These are phyloP conservation scores for Symbiodinium pilosum DNA, from an alignment of 73 alveolate genomes.

Conservation along the genomic window DNA sequence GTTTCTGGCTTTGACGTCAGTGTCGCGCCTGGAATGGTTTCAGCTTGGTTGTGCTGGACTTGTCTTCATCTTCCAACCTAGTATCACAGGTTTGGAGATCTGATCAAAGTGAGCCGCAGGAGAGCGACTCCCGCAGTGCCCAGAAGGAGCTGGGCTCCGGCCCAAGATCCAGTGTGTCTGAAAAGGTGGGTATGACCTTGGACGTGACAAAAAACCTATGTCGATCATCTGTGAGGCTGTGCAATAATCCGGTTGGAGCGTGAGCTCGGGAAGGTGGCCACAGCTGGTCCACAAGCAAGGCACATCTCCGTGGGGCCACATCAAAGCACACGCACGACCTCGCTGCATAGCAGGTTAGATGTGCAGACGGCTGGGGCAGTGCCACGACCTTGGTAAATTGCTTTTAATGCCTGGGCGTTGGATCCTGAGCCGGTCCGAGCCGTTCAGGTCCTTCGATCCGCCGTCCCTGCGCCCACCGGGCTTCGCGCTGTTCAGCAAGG, in stretches of 20 bases:
- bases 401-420: too few relatives aligned
- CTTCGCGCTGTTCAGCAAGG: constrained; percentile 51
- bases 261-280: constrained; percentile 10
- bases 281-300: constrained; percentile 76
- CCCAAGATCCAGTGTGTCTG: too few relatives aligned
- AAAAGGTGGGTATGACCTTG: too few relatives aligned
- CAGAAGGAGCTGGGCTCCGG: constrained; percentile 61
- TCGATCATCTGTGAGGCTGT: too few relatives aligned
- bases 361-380: constrained; percentile 34
- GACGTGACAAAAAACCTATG: too few relatives aligned
- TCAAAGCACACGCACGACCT: not conserved
- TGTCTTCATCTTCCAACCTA: too few relatives aligned
- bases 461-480: constrained; percentile 62
- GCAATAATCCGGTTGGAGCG: constrained; percentile 79
- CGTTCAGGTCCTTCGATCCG: constrained; percentile 87
- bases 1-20: not conserved
- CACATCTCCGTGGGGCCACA: not conserved
- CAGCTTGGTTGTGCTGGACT: too few relatives aligned
- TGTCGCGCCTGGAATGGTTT: not conserved
- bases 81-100: too few relatives aligned
- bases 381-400: not conserved
- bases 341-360: not conserved
- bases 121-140: constrained; percentile 65
- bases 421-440: not conserved
- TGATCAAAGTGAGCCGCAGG: not conserved